A percentile compares a stretch with the other conserved stretches of the same genome.
phyloP scores from a whole-genome alignment of 495 filamentous ascomycete genomes.

The Durotheca rogersii region DNA sequence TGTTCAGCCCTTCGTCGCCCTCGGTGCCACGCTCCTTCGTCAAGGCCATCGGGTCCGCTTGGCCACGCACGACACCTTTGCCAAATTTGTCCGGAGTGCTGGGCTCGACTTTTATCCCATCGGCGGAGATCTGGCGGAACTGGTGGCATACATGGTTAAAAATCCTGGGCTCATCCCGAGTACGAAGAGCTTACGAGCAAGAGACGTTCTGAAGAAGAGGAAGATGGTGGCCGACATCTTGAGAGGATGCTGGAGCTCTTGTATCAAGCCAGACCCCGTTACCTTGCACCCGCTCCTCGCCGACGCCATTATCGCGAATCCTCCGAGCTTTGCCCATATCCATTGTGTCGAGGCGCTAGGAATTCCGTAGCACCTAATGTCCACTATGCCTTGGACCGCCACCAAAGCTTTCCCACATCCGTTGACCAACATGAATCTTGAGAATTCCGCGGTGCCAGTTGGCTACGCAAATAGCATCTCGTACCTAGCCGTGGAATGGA shows the following conservation, averaged over 20 bases:
- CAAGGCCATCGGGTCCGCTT: conserved; percentile 63
- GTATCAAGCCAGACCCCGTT: conserved; percentile 51
- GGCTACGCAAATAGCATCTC: conserved; percentile 57
- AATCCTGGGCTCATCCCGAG: conserved; percentile 55
- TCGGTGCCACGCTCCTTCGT: conserved; percentile 51
- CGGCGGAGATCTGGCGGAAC: conserved; percentile 61
- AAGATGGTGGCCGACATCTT: conserved; percentile 61
- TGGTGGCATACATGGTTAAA: conserved; percentile 53
- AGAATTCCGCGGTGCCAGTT: conserved; percentile 21
- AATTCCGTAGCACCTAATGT: conserved; percentile 66
- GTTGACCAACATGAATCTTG: conserved; percentile 43
- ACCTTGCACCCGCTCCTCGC: conserved; percentile 58
- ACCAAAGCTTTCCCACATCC: conserved; percentile 61
- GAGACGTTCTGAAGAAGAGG: conserved; percentile 60
- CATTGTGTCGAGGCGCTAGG: conserved; percentile 63
- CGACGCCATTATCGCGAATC: conserved; percentile 68
- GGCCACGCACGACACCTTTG: conserved; percentile 63
- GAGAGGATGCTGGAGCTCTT: conserved; percentile 58
- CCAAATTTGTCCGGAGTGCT: conserved; percentile 54
- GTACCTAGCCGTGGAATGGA: conserved; percentile 61
- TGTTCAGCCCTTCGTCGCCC: conserved; percentile 61
- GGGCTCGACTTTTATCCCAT: conserved; percentile 64
- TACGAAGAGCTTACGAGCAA: conserved; percentile 50
- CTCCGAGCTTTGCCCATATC: conserved; percentile 65
- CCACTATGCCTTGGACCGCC: conserved; percentile 66